Evolutionary conservation across 2,329 filamentous ascomycete genomes (phyloP).

Genomic region (Aspergillus viridinutans): DNA sequence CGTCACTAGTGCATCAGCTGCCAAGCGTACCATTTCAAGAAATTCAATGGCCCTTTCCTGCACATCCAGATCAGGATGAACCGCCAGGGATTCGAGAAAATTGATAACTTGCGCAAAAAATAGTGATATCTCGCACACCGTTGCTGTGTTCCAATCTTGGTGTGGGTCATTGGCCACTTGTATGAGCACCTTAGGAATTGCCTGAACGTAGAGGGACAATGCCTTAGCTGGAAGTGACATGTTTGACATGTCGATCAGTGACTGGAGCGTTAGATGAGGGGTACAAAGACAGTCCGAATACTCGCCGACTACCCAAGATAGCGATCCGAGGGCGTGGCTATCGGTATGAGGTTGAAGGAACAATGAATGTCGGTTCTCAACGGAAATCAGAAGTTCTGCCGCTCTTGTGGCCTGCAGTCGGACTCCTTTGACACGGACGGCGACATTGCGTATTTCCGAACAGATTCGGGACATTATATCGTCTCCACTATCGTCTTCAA

Average conservation of each 20-base stretch:
- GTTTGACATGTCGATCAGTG: constrained; percentile 65
- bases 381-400: constrained; percentile 67
- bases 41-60: constrained; percentile 94
- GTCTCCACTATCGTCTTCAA: constrained; percentile 8
- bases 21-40: constrained; percentile 80
- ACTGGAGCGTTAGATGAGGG: constrained; percentile 68
- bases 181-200: constrained; percentile 79
- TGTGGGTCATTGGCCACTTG: constrained; percentile 59
- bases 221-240: constrained; percentile 58
- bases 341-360: constrained; percentile 51
- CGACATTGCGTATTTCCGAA: constrained; percentile 80
- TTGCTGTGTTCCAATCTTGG: constrained; percentile 65
- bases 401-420: constrained; percentile 75
- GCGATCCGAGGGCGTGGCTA: constrained; percentile 65
- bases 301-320: constrained; percentile 85
- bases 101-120: constrained; percentile 78
- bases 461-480: constrained; percentile 57
- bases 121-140: constrained; percentile 70
- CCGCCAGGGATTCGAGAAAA: constrained; percentile 71
- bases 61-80: constrained; percentile 85
- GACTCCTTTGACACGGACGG: constrained; percentile 84
- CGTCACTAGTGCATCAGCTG: constrained; percentile 64
- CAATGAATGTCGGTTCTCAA: constrained; percentile 56
- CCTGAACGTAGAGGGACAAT: constrained; percentile 76
- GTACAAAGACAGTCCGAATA: constrained; percentile 69